Conservation (phyloP, 176 grass and related monocot genomes). For the Ensete ventricosum region DNA sequence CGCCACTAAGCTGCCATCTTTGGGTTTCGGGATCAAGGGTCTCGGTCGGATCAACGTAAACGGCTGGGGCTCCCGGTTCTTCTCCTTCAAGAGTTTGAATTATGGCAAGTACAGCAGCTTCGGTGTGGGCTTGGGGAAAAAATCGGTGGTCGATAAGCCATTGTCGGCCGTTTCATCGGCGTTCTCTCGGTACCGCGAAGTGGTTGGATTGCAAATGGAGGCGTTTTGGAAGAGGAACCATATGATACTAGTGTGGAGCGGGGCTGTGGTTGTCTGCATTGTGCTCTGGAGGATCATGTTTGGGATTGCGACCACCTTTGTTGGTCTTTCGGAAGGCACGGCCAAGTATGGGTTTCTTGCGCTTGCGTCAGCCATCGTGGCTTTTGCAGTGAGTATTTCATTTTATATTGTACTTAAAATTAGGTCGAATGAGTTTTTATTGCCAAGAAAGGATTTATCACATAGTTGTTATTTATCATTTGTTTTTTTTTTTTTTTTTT, state of each 20-base stretch:
- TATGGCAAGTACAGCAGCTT: background rate
- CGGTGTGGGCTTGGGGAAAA: slow-evolving; percentile 24
- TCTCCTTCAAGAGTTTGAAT: slow-evolving; percentile 18
- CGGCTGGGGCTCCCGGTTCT: background rate
- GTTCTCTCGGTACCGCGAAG: slow-evolving; percentile 50
- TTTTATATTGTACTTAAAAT: background rate
- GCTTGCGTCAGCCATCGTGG: slow-evolving; percentile 73
- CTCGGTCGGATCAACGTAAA: slow-evolving; percentile 19
- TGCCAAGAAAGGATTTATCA: background rate
- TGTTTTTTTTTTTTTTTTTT: background rate
- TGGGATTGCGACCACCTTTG: slow-evolving; percentile 71
- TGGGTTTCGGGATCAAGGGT: slow-evolving; percentile 60
- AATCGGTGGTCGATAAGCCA: slow-evolving; percentile 35
- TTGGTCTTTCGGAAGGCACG: slow-evolving; percentile 87
- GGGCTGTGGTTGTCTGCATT: slow-evolving; percentile 56
- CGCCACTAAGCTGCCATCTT: slow-evolving; percentile 24
- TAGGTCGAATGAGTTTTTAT: too few species aligned
- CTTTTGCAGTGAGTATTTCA: slow-evolving; percentile 54
- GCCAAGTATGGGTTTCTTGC: slow-evolving; percentile 99
- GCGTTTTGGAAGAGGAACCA: slow-evolving; percentile 91
- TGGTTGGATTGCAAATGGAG: slow-evolving; percentile 62
- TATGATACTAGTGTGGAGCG: slow-evolving; percentile 57
- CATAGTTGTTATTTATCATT: background rate
- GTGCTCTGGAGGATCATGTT: slow-evolving; percentile 88
- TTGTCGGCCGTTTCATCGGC: slow-evolving; percentile 31